phyloP scores from a whole-genome alignment of 306 rosid species.

The Mucuna pruriens region DNA sequence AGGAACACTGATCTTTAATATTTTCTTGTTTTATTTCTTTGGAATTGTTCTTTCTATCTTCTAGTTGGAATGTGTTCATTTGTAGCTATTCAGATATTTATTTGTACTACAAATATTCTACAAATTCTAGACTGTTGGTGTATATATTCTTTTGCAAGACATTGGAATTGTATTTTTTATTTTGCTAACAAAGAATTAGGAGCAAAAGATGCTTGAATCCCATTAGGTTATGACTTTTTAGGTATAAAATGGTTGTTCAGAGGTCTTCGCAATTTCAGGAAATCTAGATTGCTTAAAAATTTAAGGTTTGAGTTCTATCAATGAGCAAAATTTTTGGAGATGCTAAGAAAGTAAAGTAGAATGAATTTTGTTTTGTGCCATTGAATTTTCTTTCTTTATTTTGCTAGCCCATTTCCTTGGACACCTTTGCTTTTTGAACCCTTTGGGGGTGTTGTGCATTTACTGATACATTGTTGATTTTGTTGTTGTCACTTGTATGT shows the following conservation, averaged over 20 bases:
- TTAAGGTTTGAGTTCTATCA: neutral
- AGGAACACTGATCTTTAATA: neutral
- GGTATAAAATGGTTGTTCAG: neutral
- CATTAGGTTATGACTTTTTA: neutral
- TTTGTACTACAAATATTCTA: neutral
- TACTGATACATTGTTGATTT: constrained; percentile 6
- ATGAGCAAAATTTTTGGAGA: neutral
- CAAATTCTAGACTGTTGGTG: neutral
- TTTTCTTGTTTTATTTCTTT: neutral
- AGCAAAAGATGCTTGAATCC: neutral
- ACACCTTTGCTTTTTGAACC: neutral
- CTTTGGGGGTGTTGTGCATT: neutral
- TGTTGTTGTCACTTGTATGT: constrained; percentile 26
- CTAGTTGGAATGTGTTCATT: neutral
- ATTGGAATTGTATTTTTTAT: neutral
- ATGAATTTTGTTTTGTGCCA: neutral
- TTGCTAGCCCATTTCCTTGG: neutral
- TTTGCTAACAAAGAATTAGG: neutral
- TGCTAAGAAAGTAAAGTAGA: neutral
- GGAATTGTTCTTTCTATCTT: neutral
- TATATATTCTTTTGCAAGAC: neutral
- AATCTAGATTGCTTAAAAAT: neutral
- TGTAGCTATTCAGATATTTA: neutral
- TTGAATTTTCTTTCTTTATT: neutral
- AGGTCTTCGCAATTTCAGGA: neutral